Base-by-base conservation (phyloP, 768 basidiomycete species). In the Cubamyces sp. region DNA sequence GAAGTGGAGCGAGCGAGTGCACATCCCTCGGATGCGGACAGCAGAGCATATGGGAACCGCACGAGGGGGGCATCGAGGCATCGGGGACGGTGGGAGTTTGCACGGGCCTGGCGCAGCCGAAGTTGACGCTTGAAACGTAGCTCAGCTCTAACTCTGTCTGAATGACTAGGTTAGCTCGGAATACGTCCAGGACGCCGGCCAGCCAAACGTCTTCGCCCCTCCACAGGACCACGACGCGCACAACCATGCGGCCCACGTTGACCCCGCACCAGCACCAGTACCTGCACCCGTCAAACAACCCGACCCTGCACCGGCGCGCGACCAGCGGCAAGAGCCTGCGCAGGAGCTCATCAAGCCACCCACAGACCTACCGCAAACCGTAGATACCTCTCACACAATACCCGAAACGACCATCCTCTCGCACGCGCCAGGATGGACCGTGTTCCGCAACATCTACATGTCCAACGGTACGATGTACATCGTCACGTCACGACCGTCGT, bases 361-460 rank as follows among this genome's bases (percentile, higher is more conserved):
- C 9, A 37, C 23, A 18, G 62, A 52, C 40, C 14, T 58, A 8
- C 49, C 43, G 15, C 16, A 50, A 15, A 55, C 48, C 12, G 57
- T 60, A 14, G 67, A 69, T 56, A 50, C 69, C 45, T 58, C 69
- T 9, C 55, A 64, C 51, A 62, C 65, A 16, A 62, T 89, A 3
- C 85, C 85, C 0, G 75, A 79, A 48, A 90, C 89, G 0, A 76
- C 80, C 15, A 69, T 91, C 28, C 73, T 86, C 14, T 79, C 84
- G 23, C 90, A 91, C 57, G 87, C 86, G 5, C 87, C 87, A 28
- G 92, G 93, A 42, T 95, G 93, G 92, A 94, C 94, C 0, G 75
- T 94, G 34, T 92, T 92, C 73, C 82, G 82, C 26, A 87, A 94
- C 71, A 71, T 96, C 4, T 96, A 96, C 81, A 82, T 94, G 85